Base-by-base conservation (phyloP, 2,329 filamentous ascomycete genomes). In the Fusarium nisikadoi region DNA sequence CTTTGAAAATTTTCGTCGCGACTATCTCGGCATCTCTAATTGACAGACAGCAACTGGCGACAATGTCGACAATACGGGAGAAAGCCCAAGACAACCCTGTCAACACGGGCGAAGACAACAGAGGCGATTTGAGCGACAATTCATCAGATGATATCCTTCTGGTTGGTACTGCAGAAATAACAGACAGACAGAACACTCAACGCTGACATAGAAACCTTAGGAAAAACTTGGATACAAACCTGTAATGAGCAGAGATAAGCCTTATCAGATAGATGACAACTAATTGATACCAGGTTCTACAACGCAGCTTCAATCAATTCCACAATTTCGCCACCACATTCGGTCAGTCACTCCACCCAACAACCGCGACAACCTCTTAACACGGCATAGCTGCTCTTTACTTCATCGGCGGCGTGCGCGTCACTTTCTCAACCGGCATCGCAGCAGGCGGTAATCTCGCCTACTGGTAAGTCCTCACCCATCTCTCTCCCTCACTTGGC, bases 301-400 rank as follows among this genome's bases (percentile, higher is more conserved):
- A 56, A n/a, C 50, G 59, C 0, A 62, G 41, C 10, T 62, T 62
- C 42, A 62, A 57, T 20, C 59, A 62, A 20, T 62, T 62, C 3
- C 59, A 62, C 41, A 62, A 56, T 20, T 62, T 62, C 2, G 59
- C 59, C 3, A 62, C 59, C 2, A 62, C 59, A 2, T 62, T 62
- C 4, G 59, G 59, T 62, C 16, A 33, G 58, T 33, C 23, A 10
- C n/a, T 5, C 8, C 2, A 33, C 8, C 16, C 5, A 52, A 17
- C 25, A 5, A 13, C 14, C 3, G 3, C 5, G 17, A 2, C 29
- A 9, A 3, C 9, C 10, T 11, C 16, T 25, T 61, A 43, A 53
- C 20, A 14, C 12, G 0, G 2, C 1, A 0, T 4, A 61, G 58
- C 58, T 12, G 59, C 59, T 0, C 59, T 62, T 2, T 62, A 62